Evolutionary conservation across 768 basidiomycete species (phyloP).

Genomic region (Tylopilus vinaceipallidus): DNA sequence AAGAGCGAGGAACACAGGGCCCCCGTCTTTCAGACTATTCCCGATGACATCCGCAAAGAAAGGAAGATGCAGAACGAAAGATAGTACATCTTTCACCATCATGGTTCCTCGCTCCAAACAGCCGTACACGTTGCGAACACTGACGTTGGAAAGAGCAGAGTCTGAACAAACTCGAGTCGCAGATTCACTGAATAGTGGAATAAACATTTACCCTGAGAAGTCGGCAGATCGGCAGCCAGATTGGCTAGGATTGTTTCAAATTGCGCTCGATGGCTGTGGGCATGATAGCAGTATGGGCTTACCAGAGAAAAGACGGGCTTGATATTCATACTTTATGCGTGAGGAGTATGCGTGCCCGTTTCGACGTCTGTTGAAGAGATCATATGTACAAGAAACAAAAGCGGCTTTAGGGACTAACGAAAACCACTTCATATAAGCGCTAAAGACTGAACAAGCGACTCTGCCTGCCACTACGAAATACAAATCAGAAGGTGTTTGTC

Average conservation of each 20-base stretch:
- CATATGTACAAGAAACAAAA: not conserved
- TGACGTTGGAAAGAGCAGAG: not conserved
- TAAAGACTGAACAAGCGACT: conserved; percentile 17
- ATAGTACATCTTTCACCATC: conserved; percentile 10
- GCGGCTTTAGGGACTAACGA: conserved; percentile 13
- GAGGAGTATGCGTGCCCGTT: conserved; percentile 7
- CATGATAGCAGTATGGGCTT: not conserved
- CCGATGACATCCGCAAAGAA: conserved; percentile 19
- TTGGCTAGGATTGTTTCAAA: conserved; percentile 7
- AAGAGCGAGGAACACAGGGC: conserved; percentile 20
- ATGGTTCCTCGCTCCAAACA: conserved; percentile 14
- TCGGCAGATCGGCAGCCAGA: conserved; percentile 20
- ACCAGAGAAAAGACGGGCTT: conserved; percentile 24
- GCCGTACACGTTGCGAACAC: not conserved
- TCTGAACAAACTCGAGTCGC: conserved; percentile 6
- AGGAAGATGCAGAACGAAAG: conserved; percentile 24
- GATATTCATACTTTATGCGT: conserved; percentile 20
- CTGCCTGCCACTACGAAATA: conserved; percentile 11
- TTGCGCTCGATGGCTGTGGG: not conserved
- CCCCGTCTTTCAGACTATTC: conserved; percentile 14
- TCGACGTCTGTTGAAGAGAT: conserved; percentile 1
- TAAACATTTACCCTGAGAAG: conserved; percentile 17
- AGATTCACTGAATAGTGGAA: not conserved
- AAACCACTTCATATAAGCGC: conserved; percentile 12
- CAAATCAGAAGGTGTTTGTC: conserved; percentile 1